Conservation (phyloP, 176 grass and related monocot species). For the Aegilops umbellulata region DNA sequence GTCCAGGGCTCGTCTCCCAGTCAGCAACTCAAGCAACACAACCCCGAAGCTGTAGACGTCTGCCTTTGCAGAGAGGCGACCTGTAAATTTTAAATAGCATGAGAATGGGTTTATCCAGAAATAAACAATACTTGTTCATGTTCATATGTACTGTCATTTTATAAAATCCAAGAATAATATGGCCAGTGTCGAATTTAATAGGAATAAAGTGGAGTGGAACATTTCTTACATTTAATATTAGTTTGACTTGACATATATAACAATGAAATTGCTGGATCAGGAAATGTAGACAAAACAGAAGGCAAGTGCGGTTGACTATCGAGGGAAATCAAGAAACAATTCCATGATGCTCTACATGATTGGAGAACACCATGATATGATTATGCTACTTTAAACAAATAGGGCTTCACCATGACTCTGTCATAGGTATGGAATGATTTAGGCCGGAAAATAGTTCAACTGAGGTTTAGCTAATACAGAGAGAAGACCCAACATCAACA, state of each 20-base stretch:
- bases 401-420: background rate
- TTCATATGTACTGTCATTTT: background rate
- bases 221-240: slow-evolving; percentile 3
- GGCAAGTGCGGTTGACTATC: background rate
- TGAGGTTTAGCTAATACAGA: background rate
- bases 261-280: background rate
- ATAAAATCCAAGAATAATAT: background rate
- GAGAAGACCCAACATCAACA: background rate
- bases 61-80: slow-evolving; percentile 82
- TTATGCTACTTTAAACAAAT: background rate
- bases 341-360: background rate
- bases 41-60: slow-evolving; percentile 94
- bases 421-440: slow-evolving; percentile 15
- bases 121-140: background rate
- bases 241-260: background rate
- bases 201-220: background rate
- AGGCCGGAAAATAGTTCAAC: background rate
- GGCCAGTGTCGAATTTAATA: background rate
- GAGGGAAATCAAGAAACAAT: background rate
- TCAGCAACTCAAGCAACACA: slow-evolving; percentile 75
- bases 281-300: background rate
- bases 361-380: background rate
- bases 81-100: slow-evolving; percentile 37
- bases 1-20: slow-evolving; percentile 66
- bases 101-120: slow-evolving; percentile 15